Base-by-base conservation (phyloP, 228 moss, liverwort and hornwort genomes). In the Sphagnum fallax region DNA sequence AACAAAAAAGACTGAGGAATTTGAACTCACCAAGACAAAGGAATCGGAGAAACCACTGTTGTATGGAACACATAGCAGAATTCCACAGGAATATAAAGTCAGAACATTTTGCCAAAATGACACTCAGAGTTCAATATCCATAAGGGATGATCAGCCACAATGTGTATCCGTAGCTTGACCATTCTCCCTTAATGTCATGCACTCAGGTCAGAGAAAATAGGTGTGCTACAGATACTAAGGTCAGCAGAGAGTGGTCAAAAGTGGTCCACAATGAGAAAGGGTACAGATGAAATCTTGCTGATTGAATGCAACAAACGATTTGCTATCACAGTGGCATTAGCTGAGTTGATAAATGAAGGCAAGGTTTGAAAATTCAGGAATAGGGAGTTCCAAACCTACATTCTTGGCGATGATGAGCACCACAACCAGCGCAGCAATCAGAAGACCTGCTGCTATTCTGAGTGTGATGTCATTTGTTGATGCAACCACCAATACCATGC, bases 401-500 rank as follows among this genome's bases (percentile, higher is more conserved):
- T 98, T 98, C 75, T 86, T 87, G 16, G 98, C 98, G 64, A 90
- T 60, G 67, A 93, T 84, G 70, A 92, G 71, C 9, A 93, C 93
- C 69, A 92, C 81, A 48, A 94, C n/a, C 68, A 98, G 84, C 4
- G 98, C 91, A 14, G 63, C 80, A 48, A 90, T 84, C 18, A 98
- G 86, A 53, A 82, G 64, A n/a, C 76, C 98, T 67, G 93, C 85
- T 66, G 98, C 98, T 67, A 98, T 84, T 67, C 87, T 85, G 60
- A 87, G 87, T 52, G 98, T 79, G 67, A 93, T 50, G 52, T 48
- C 5, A 64, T 93, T 87, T 67, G 90, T 85, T 64, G 98, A 93
- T 77, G 93, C 92, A 69, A 98, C 82, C 62, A 98, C 78, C 76
- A 98, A 75, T 65, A 98, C 85, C 98, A 98, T 93, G 59, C 98